Conservation (phyloP, 805 yeast species). For the Sugiyamaella mastotermitis region DNA sequence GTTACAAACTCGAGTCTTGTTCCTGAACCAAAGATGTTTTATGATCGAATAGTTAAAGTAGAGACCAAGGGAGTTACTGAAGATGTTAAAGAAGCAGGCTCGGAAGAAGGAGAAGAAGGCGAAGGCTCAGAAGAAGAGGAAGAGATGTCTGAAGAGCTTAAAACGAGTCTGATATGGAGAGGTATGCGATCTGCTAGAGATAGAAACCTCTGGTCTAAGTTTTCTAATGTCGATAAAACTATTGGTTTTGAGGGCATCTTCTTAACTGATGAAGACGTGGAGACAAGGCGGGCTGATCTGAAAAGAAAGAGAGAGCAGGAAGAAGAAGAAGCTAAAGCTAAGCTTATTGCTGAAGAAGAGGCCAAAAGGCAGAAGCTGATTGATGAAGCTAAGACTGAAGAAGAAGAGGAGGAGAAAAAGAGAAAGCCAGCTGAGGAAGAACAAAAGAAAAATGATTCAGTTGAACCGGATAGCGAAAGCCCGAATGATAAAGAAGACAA, state of each 20-base stretch:
- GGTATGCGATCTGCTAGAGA: conserved; percentile 37
- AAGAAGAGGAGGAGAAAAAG: conserved; percentile 11
- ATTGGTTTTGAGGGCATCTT: conserved; percentile 38
- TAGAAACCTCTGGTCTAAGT: conserved; percentile 31
- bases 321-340: too few species aligned
- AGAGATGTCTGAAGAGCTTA: conserved; percentile 1
- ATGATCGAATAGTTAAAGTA: conserved; percentile 9
- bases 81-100: conserved; percentile 1
- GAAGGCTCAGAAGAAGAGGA: conserved; percentile 12
- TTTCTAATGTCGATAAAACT: conserved; percentile 31
- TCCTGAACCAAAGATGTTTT: conserved; percentile 24
- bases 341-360: too few species aligned
- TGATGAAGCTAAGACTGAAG: conserved; percentile 2
- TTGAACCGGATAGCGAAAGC: background rate
- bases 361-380: too few species aligned
- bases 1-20: conserved; percentile 14
- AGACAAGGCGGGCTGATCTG: conserved; percentile 7
- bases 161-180: conserved; percentile 36
- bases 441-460: conserved; percentile 12
- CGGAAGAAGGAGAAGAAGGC: conserved; percentile 5
- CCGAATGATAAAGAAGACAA: conserved; percentile 1
- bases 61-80: conserved; percentile 2
- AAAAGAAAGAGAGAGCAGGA: background rate
- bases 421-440: conserved; percentile 11
- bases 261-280: background rate